Evolutionary conservation across 768 basidiomycete genomes (phyloP), one percentile per base, ranked within the genome.

Genomic region (Trichaptum fuscoviolaceum): DNA sequence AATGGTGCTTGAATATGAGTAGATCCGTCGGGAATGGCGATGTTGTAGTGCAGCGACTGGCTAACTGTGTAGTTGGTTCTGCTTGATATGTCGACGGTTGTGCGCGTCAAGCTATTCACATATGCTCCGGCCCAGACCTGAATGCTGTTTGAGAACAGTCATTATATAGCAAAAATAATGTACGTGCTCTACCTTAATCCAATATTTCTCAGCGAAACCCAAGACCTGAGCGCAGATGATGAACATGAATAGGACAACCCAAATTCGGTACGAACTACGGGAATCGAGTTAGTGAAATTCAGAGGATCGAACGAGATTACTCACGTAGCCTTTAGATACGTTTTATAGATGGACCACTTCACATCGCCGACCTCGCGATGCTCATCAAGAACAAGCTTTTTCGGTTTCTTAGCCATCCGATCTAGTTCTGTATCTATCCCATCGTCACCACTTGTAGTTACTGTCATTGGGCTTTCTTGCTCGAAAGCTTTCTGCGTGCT

Each of bases 121-220:
- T 36, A 63, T 24, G 24, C 59, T 61, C 18, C 66, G 8, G 25
- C 27, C 52, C 57, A 25, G 7, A 35, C 57, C 27, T 61, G 35
- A 30, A 62, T 35, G 36, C 12, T 4, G 57, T 18, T 30, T 23
- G 24, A 18, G 35, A 58, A 30, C 23, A 26, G 34, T 7, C 34
- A 27, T 35, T 57, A 63, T 60, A 60, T 26, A 52, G 10, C 6
- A 52, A 52, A 52, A 62, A 62, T 68, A 70, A 6, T 30, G 4
- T 30, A 8, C 30, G 8, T 3, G 8, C 30, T 30, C 30, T 30
- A 77, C 68, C 68, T 75, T 78, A 61, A 79, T 73, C 77, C 77
- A 80, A 59, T 67, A 63, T 64, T 73, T 70, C 20, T 70, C 67
- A 24, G 60, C 34, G 59, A 73, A 63, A 8, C 68, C 72, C 57